Percentiles rank a stretch among this genome's conserved stretches.
phyloP scores from a whole-genome alignment of 2,329 filamentous ascomycete species.

The Epichloe festucae region DNA sequence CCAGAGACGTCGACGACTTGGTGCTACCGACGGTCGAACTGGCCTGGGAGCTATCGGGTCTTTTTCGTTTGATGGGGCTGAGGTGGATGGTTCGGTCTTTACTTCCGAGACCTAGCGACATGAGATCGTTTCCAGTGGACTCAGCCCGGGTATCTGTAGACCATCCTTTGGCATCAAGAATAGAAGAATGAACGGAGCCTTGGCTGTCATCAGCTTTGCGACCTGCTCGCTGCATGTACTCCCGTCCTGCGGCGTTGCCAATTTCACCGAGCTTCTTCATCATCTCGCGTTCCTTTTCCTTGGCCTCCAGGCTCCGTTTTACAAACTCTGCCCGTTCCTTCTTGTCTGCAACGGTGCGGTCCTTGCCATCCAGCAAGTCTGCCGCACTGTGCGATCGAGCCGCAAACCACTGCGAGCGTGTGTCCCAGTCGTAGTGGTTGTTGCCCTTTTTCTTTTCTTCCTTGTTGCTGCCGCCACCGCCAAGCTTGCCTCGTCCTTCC shows the following conservation, averaged over 20 bases:
- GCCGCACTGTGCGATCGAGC: constrained; percentile 40
- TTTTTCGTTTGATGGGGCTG: constrained; percentile 49
- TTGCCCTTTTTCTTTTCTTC: constrained; percentile 11
- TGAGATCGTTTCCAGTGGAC: constrained; percentile 28
- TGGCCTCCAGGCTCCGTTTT: constrained; percentile 48
- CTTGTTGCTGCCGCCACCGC: constrained; percentile 2
- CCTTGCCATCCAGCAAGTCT: constrained; percentile 52
- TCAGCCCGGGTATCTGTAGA: constrained; percentile 13
- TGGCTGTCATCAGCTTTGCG: constrained; percentile 7
- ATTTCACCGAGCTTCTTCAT: constrained; percentile 52
- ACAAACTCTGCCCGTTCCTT: constrained; percentile 53
- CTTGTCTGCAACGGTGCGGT: constrained; percentile 41
- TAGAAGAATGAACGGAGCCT: background rate
- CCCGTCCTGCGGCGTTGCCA: constrained; percentile 52
- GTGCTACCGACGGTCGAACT: constrained; percentile 15
- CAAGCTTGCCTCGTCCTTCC: constrained; percentile 19
- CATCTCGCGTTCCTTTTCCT: constrained; percentile 61
- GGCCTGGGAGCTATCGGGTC: constrained; percentile 34
- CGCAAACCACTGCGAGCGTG: constrained; percentile 45
- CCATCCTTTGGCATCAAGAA: background rate
- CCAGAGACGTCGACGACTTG: constrained; percentile 9
- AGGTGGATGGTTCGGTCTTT: constrained; percentile 37
- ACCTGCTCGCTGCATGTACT: constrained; percentile 49
- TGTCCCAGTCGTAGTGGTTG: constrained; percentile 42
- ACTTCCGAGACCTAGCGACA: constrained; percentile 19